Evolutionary conservation across 139 green algal genomes (phyloP).

Genomic region (Chlamydomonas sphaeroides): DNA sequence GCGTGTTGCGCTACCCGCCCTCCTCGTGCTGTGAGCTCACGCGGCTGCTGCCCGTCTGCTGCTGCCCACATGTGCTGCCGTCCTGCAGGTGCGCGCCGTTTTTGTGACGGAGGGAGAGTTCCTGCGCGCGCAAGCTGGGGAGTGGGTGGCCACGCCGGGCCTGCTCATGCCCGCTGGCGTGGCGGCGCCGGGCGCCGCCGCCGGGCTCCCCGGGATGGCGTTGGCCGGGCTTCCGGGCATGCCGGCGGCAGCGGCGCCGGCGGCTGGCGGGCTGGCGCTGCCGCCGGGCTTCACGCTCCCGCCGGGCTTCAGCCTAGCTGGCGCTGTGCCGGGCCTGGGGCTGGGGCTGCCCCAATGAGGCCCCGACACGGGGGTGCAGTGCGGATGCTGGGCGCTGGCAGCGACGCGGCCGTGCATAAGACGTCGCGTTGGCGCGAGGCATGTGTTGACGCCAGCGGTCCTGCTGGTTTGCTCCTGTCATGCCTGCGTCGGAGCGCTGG

Average conservation of each 20-base stretch:
- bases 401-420: too few species aligned
- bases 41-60: too few species aligned
- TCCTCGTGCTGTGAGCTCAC: too few species aligned
- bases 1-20: too few species aligned
- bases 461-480: too few species aligned
- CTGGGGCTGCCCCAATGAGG: too few species aligned
- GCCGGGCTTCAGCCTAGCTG: conserved; percentile 13
- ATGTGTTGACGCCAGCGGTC: too few species aligned
- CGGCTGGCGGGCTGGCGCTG: conserved; percentile 16
- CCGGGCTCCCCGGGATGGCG: not conserved
- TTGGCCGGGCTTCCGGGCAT: not conserved
- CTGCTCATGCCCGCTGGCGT: conserved; percentile 8
- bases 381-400: too few species aligned
- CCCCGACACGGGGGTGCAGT: too few species aligned
- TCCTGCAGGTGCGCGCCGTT: conserved; percentile 69
- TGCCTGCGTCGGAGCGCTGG: too few species aligned
- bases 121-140: conserved; percentile 56
- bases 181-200: not conserved
- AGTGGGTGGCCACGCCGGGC: conserved; percentile 67
- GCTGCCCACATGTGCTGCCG: too few species aligned
- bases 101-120: conserved; percentile 75
- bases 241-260: not conserved
- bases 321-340: conserved; percentile 10
- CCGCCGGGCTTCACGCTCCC: conserved; percentile 30
- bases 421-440: too few species aligned